Evolutionary conservation across 768 basidiomycete species (phyloP).

Genomic region (Phlebiopsis gigantea): DNA sequence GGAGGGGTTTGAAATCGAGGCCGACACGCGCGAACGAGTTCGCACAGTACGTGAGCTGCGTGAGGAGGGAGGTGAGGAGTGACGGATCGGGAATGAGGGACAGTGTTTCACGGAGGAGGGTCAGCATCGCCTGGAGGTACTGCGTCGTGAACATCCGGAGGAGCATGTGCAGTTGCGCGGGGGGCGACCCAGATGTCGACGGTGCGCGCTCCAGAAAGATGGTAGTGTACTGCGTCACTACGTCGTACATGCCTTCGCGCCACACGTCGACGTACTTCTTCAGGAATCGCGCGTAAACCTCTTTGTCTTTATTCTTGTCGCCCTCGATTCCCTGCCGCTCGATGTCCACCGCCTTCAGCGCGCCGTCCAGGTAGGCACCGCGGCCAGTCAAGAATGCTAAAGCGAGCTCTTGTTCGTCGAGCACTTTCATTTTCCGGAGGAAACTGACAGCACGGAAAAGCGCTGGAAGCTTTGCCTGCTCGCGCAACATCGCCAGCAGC

Average conservation of each 20-base stretch:
- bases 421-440: slow-evolving; percentile 75
- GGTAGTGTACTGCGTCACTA: slow-evolving; percentile 83
- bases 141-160: slow-evolving; percentile 62
- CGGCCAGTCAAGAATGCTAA: slow-evolving; percentile 79
- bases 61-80: slow-evolving; percentile 76
- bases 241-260: slow-evolving; percentile 89
- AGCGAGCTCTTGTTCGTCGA: slow-evolving; percentile 71
- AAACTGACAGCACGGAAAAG: slow-evolving; percentile 89
- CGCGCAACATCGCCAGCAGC: slow-evolving; percentile 72
- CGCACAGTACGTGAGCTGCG: slow-evolving; percentile 91
- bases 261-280: slow-evolving; percentile 87
- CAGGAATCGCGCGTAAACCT: slow-evolving; percentile 72
- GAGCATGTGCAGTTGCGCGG: slow-evolving; percentile 39
- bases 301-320: slow-evolving; percentile 50
- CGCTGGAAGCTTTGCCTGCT: slow-evolving; percentile 82
- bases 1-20: slow-evolving; percentile 73
- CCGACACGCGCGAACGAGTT: slow-evolving; percentile 90
- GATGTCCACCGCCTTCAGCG: slow-evolving; percentile 47
- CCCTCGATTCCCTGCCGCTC: slow-evolving; percentile 32
- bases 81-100: slow-evolving; percentile 53
- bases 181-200: slow-evolving; percentile 14
- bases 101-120: slow-evolving; percentile 57
- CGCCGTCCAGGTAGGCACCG: slow-evolving; percentile 52
- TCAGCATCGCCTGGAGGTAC: slow-evolving; percentile 62
- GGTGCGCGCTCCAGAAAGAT: slow-evolving; percentile 77